phyloP scores from a whole-genome alignment of 768 basidiomycete species.

The Mycena haematopus region DNA sequence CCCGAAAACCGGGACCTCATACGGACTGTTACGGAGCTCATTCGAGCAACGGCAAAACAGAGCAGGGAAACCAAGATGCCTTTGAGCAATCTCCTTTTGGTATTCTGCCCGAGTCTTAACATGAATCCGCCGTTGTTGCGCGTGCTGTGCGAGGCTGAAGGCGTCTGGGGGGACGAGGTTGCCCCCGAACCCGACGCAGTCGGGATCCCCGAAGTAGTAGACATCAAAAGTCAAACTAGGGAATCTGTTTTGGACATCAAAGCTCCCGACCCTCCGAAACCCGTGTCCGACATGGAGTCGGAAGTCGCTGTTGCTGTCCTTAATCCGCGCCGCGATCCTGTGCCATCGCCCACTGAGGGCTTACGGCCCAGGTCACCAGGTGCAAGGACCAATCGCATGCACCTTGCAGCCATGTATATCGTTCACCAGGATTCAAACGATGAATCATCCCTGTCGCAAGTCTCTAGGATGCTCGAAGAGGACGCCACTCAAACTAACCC shows the following conservation, averaged over 20 bases:
- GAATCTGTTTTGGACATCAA: conserved; percentile 40
- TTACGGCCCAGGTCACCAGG: conserved; percentile 25
- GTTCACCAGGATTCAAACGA: conserved; percentile 19
- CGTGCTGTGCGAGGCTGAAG: conserved; percentile 73
- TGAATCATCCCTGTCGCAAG: conserved; percentile 24
- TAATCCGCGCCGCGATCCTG: conserved; percentile 1
- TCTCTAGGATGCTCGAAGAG: conserved; percentile 23
- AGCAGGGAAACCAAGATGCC: conserved; percentile 90
- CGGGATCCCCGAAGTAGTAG: conserved; percentile 30
- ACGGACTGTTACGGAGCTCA: conserved; percentile 79
- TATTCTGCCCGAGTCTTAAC: conserved; percentile 86
- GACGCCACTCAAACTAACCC: conserved; percentile 1
- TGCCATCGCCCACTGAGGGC: conserved; percentile 6
- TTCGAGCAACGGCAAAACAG: conserved; percentile 73
- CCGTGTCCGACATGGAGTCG: neutral
- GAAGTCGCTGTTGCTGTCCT: neutral
- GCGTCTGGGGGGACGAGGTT: conserved; percentile 60
- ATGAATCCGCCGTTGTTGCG: conserved; percentile 79
- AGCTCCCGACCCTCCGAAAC: conserved; percentile 27
- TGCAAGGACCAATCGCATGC: conserved; percentile 23
- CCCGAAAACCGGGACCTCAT: conserved; percentile 85
- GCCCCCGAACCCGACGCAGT: conserved; percentile 27
- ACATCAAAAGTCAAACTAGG: conserved; percentile 25
- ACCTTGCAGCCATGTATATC: conserved; percentile 25
- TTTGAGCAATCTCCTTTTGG: conserved; percentile 83